Conservation (phyloP, 2,329 filamentous ascomycete species). For the Verticillium dahliae region DNA sequence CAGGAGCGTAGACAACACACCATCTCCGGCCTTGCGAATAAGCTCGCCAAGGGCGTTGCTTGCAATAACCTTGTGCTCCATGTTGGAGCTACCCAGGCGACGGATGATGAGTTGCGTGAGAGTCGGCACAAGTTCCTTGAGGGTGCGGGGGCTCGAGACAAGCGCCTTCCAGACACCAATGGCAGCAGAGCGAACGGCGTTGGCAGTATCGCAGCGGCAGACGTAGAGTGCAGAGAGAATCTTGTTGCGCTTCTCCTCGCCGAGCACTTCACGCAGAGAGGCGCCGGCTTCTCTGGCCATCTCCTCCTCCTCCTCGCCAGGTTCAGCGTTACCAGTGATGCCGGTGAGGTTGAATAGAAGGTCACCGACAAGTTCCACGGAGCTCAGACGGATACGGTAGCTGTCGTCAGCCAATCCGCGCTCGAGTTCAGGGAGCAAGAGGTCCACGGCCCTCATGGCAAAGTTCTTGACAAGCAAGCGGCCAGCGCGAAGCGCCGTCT, state of each 20-base stretch:
- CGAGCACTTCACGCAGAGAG: conserved; percentile 89
- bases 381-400: conserved; percentile 96
- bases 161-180: conserved; percentile 95
- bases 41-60: conserved; percentile 94
- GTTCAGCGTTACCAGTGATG: conserved; percentile 71
- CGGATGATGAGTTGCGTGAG: conserved; percentile 92
- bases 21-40: conserved; percentile 93
- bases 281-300: conserved; percentile 78
- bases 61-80: conserved; percentile 98
- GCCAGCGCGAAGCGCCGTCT: conserved; percentile 91
- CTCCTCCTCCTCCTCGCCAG: conserved; percentile 72
- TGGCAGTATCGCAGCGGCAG: conserved; percentile 93
- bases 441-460: conserved; percentile 86
- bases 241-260: conserved; percentile 94
- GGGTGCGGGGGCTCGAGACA: conserved; percentile 82
- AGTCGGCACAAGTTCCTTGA: conserved; percentile 93
- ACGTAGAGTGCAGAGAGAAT: conserved; percentile 96
- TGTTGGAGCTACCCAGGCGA: conserved; percentile 87
- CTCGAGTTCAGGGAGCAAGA: conserved; percentile 89
- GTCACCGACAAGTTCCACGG: conserved; percentile 94
- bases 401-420: conserved; percentile 95
- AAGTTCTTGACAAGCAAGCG: conserved; percentile 97
- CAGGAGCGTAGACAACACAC: conserved; percentile 78
- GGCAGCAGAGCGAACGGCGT: conserved; percentile 81
- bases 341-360: conserved; percentile 96